phyloP scores from a whole-genome alignment of 1,284 basidiomycete genomes.

The Leccinum brunneo-olivaceum region DNA sequence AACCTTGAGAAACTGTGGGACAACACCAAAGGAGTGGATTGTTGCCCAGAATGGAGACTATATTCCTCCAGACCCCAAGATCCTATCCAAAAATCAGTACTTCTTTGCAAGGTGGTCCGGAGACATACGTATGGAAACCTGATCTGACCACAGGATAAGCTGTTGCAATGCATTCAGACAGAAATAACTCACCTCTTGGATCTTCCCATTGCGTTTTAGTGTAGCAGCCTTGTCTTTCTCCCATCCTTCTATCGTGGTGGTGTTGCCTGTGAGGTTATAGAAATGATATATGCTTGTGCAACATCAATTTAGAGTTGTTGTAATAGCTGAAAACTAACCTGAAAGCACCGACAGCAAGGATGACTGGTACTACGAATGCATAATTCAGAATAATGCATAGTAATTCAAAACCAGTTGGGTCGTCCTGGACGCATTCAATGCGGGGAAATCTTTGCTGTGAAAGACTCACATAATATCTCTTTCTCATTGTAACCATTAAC shows the following conservation, averaged over 20 bases:
- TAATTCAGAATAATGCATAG: slow-evolving; percentile 87
- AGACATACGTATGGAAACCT: slow-evolving; percentile 86
- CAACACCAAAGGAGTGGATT: slow-evolving; percentile 80
- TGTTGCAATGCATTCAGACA: background rate
- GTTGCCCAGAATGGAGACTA: slow-evolving; percentile 70
- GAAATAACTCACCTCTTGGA: slow-evolving; percentile 57
- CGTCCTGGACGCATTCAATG: slow-evolving; percentile 43
- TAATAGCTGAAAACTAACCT: slow-evolving; percentile 41
- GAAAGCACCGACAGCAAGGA: slow-evolving; percentile 81
- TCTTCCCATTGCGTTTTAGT: slow-evolving; percentile 79
- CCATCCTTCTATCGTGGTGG: slow-evolving; percentile 96
- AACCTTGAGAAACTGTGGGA: slow-evolving; percentile 59
- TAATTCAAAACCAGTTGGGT: slow-evolving; percentile 65
- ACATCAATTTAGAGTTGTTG: slow-evolving; percentile 1
- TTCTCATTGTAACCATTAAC: slow-evolving; percentile 45
- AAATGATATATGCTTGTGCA: slow-evolving; percentile 74
- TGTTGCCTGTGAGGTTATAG: slow-evolving; percentile 74
- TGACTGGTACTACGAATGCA: slow-evolving; percentile 77
- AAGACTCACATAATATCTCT: slow-evolving; percentile 47
- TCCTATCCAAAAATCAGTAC: slow-evolving; percentile 44
- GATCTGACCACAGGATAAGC: slow-evolving; percentile 40
- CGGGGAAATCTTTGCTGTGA: background rate
- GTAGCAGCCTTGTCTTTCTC: slow-evolving; percentile 93
- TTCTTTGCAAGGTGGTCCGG: slow-evolving; percentile 3
- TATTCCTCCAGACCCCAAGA: slow-evolving; percentile 67